These are phyloP conservation scores for Lolium perenne DNA, from an alignment of 176 grass and related monocot genomes.

Conservation along the genomic window DNA sequence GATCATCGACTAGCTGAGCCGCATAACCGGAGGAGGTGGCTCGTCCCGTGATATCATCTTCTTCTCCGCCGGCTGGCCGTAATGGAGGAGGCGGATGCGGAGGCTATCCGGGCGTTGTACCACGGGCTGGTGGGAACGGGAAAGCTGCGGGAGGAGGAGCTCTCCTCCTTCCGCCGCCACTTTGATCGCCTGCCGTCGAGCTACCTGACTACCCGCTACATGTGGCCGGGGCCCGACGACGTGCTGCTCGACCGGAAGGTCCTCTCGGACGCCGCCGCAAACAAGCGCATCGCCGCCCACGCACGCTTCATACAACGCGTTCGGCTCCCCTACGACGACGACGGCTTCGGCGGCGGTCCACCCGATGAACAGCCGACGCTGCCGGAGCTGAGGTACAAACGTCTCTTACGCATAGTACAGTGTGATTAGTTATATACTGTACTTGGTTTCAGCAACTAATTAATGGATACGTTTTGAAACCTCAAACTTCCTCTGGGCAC, in stretches of 20 bases:
- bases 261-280: neutral
- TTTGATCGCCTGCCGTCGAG: constrained; percentile 8
- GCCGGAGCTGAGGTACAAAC: constrained; percentile 6
- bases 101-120: neutral
- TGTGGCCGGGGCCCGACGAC: constrained; percentile 13
- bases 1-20: neutral
- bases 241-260: neutral
- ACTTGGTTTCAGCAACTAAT: neutral
- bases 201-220: constrained; percentile 6
- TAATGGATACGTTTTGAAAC: neutral
- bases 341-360: neutral
- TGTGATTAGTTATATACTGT: neutral
- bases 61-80: neutral
- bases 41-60: neutral
- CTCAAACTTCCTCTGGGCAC: neutral
- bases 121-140: neutral
- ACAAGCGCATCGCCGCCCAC: constrained; percentile 3
- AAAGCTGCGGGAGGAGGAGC: neutral
- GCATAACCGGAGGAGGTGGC: neutral
- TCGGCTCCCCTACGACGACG: neutral
- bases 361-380: neutral
- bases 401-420: neutral
- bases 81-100: neutral
- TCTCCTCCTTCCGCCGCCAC: constrained; percentile 1
- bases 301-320: neutral